Percentiles rank a stretch among this genome's conserved stretches.
phyloP scores from a whole-genome alignment of 192 early-diverging fungal genomes.

The Rhizophlyctis rosea region DNA sequence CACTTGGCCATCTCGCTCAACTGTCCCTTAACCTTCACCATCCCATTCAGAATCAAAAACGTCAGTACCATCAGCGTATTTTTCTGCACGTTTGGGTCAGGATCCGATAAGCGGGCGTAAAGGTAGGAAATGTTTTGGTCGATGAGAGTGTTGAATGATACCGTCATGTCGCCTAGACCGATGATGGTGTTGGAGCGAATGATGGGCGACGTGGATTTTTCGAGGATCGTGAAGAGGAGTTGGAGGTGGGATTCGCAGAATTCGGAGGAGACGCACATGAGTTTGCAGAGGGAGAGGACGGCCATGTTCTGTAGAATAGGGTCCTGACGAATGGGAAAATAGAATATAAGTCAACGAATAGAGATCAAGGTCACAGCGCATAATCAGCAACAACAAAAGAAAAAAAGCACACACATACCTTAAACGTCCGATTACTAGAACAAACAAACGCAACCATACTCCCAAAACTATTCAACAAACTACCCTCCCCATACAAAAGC shows the following conservation, averaged over 20 bases:
- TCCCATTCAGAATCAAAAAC: slow-evolving; percentile 95
- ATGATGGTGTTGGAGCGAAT: slow-evolving; percentile 95
- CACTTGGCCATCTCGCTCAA: slow-evolving; percentile 98
- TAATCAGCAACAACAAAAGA: slow-evolving; percentile 12
- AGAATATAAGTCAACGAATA: background rate
- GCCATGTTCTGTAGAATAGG: slow-evolving; percentile 85
- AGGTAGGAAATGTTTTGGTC: slow-evolving; percentile 95
- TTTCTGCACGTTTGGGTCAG: slow-evolving; percentile 81
- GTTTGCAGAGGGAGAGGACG: slow-evolving; percentile 83
- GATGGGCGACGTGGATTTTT: slow-evolving; percentile 75
- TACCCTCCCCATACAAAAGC: slow-evolving; percentile 74
- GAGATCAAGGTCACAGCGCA: background rate
- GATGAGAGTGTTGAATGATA: slow-evolving; percentile 96
- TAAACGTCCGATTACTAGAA: slow-evolving; percentile 74
- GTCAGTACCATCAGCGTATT: slow-evolving; percentile 99
- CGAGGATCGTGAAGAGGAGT: slow-evolving; percentile 84
- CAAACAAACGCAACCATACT: slow-evolving; percentile 82
- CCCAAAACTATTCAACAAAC: slow-evolving; percentile 77
- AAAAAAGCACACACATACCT: slow-evolving; percentile 46
- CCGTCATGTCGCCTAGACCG: slow-evolving; percentile 95
- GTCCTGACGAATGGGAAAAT: slow-evolving; percentile 53
- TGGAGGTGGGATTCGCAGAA: slow-evolving; percentile 94
- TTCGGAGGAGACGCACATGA: slow-evolving; percentile 94
- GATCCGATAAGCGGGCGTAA: slow-evolving; percentile 84
- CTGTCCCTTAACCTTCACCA: slow-evolving; percentile 99